Base-by-base conservation (phyloP, 352 stramenopile genomes). In the Pythium angustatum region DNA sequence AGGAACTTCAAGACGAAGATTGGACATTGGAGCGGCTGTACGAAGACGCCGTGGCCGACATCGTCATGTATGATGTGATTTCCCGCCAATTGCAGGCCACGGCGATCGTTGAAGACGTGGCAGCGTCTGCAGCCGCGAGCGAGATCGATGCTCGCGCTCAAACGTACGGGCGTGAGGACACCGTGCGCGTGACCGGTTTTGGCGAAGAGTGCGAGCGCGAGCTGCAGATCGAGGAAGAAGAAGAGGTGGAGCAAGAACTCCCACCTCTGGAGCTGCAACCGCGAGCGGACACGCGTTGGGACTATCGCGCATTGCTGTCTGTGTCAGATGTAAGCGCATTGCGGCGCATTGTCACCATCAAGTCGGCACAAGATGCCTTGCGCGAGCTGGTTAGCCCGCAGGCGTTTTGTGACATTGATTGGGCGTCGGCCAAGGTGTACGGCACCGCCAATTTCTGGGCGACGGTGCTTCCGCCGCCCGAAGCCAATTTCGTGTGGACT, bases 121-220 rank as follows among this genome's bases (percentile, higher is more conserved):
- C 5, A 10, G 21, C 41, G n/a, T n/a, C n/a, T n/a, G n/a, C n/a
- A n/a, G n/a, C n/a, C n/a, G n/a, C n/a, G n/a, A n/a, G n/a, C n/a
- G n/a, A n/a, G n/a, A n/a, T n/a, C n/a, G n/a, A n/a, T n/a, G n/a
- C n/a, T n/a, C n/a, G n/a, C n/a, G n/a, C n/a, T n/a, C n/a, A n/a
- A n/a, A n/a, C n/a, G n/a, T n/a, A n/a, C n/a, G n/a, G n/a, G n/a
- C n/a, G 43, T 31, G 4, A 55, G 5, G 48, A 75, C 21, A 78
- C 71, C 22, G 45, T 61, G 0, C n/a, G n/a, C n/a, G n/a, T n/a
- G n/a, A n/a, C n/a, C n/a, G n/a, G n/a, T n/a, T 75, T 83, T 45
- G 71, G 57, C 15, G 72, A 82, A 33, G 70, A 88, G 43, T 88
- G 76, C 15, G 78, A 87, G 62, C 75, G 73, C 22, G 77, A 88